Conservation (phyloP, 169 alveolate species). For the Perkinsus chesapeaki region DNA sequence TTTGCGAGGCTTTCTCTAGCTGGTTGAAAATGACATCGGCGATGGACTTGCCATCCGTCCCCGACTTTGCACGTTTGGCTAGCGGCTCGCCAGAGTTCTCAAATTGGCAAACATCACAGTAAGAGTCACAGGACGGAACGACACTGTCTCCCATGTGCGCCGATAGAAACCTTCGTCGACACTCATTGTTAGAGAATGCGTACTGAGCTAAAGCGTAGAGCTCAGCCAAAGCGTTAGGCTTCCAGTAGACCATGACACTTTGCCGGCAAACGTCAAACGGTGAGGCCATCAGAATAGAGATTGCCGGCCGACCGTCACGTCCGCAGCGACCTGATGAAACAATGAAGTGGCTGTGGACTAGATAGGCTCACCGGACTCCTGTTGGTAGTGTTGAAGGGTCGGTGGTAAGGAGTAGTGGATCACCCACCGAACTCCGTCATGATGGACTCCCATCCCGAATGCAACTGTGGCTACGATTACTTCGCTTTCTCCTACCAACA, state of each 20-base stretch:
- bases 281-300: background rate
- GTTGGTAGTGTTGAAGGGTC: background rate
- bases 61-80: background rate
- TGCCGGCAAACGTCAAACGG: background rate
- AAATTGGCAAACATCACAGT: background rate
- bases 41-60: background rate
- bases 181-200: background rate
- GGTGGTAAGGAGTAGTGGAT: constrained; percentile 90
- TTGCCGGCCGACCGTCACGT: background rate
- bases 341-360: background rate
- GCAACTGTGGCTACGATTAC: constrained; percentile 86
- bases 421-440: constrained; percentile 89
- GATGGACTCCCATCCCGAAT: constrained; percentile 97
- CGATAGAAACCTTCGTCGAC: background rate
- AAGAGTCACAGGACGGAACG: background rate
- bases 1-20: background rate
- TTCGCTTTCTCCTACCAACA: background rate
- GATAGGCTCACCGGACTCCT: background rate
- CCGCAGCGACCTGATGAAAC: background rate
- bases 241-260: background rate
- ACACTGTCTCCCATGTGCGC: background rate
- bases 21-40: background rate
- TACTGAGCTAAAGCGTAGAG: background rate
- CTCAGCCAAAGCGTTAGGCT: background rate
- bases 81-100: background rate